Percentiles rank a stretch among this genome's conserved stretches.
Evolutionary conservation across 495 filamentous ascomycete species (phyloP).

Genomic region (Aspergillus egyptiacus): DNA sequence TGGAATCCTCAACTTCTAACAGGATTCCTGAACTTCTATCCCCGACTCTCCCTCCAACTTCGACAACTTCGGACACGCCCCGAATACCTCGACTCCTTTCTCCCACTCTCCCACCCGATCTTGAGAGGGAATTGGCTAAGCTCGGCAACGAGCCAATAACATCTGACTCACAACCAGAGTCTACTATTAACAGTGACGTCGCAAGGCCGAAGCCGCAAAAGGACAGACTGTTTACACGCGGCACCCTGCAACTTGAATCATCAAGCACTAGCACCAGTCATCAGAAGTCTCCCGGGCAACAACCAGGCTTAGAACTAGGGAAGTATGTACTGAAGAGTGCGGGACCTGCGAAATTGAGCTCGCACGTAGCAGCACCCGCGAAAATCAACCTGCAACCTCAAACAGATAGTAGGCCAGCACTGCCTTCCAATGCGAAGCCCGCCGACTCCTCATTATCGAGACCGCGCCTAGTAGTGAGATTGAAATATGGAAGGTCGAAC

Average conservation of each 20-base stretch:
- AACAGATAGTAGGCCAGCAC: neutral
- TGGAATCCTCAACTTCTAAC: conserved; percentile 21
- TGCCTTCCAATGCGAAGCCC: conserved; percentile 1
- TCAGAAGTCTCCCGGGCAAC: conserved; percentile 12
- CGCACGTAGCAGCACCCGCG: neutral
- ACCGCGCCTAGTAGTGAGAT: conserved; percentile 26
- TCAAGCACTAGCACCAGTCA: conserved; percentile 3
- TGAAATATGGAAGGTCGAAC: conserved; percentile 39
- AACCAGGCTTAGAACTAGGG: neutral
- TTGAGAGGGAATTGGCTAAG: conserved; percentile 43
- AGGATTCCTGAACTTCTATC: conserved; percentile 37
- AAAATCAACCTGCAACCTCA: conserved; percentile 5
- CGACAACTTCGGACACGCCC: conserved; percentile 27
- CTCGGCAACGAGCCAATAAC: conserved; percentile 22
- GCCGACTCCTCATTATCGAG: neutral
- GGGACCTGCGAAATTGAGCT: conserved; percentile 1
- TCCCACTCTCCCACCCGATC: conserved; percentile 43
- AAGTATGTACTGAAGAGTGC: neutral
- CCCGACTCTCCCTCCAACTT: conserved; percentile 38
- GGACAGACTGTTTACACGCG: conserved; percentile 8
- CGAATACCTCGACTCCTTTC: conserved; percentile 38
- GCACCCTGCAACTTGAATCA: conserved; percentile 8
- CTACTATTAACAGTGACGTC: conserved; percentile 6
- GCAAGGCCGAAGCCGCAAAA: conserved; percentile 14
- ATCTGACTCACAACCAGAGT: conserved; percentile 12